These are phyloP conservation scores for Scheffersomyces coipomensis DNA, from an alignment of 805 yeast species.

Conservation along the genomic window DNA sequence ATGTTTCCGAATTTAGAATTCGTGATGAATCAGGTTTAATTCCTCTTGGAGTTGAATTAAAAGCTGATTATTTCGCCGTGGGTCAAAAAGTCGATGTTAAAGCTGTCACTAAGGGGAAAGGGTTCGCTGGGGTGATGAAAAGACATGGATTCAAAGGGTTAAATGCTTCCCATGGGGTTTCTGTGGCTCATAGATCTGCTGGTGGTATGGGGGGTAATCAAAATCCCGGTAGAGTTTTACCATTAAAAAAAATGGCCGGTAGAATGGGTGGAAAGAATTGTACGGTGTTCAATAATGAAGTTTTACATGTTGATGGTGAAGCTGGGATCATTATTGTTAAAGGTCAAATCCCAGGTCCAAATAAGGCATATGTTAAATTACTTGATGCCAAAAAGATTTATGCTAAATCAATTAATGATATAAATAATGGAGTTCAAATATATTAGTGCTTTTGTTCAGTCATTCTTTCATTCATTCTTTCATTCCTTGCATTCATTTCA, in stretches of 20 bases:
- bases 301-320: slow-evolving; percentile 77
- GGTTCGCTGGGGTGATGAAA: slow-evolving; percentile 98
- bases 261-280: slow-evolving; percentile 80
- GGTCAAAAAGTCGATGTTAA: slow-evolving; percentile 85
- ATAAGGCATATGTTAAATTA: slow-evolving; percentile 68
- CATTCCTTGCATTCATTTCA: neutral
- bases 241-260: slow-evolving; percentile 98
- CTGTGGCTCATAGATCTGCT: slow-evolving; percentile 88
- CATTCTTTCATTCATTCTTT: neutral
- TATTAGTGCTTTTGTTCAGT: neutral
- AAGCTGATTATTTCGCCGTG: slow-evolving; percentile 77
- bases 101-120: slow-evolving; percentile 87
- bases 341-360: slow-evolving; percentile 92
- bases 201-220: slow-evolving; percentile 97
- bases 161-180: slow-evolving; percentile 93
- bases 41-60: slow-evolving; percentile 74
- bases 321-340: slow-evolving; percentile 79
- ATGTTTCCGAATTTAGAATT: slow-evolving; percentile 77
- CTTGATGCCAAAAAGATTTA: slow-evolving; percentile 71
- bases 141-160: slow-evolving; percentile 88
- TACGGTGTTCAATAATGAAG: slow-evolving; percentile 74
- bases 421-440: slow-evolving; percentile 1
- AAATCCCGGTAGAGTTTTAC: slow-evolving; percentile 92
- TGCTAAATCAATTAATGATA: slow-evolving; percentile 30
- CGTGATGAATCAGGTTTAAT: slow-evolving; percentile 62